Percentiles rank a stretch among this genome's conserved stretches.
phyloP scores from a whole-genome alignment of 441 rosid genomes.

The Manihot esculenta region DNA sequence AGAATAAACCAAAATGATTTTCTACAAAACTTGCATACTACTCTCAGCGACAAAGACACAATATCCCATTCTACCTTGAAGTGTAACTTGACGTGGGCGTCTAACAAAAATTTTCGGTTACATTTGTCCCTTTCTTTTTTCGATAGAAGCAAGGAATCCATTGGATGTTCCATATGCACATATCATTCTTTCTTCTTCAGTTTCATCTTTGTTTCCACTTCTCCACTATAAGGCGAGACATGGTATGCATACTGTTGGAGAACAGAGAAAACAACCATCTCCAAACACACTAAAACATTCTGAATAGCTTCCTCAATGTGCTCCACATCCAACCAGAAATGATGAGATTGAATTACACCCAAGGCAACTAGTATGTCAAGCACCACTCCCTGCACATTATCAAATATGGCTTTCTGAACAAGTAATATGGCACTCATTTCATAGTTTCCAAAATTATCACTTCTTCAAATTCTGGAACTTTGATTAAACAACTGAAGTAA shows the following conservation, averaged over 20 bases:
- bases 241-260: conserved; percentile 75
- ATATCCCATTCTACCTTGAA: not conserved
- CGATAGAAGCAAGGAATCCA: not conserved
- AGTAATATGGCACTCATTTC: not conserved
- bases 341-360: conserved; percentile 70
- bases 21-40: not conserved
- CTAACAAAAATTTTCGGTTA: not conserved
- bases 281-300: conserved; percentile 71
- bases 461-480: not conserved
- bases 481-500: not conserved
- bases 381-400: conserved; percentile 57
- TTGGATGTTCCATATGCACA: too few species aligned
- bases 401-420: not conserved
- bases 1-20: not conserved
- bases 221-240: conserved; percentile 71
- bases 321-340: conserved; percentile 90
- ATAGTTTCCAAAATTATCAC: not conserved
- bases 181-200: conserved; percentile 50
- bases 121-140: not conserved
- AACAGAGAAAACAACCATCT: conserved; percentile 86
- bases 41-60: not conserved
- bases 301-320: conserved; percentile 86
- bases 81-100: not conserved
- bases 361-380: conserved; percentile 60
- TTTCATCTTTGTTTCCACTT: conserved; percentile 43